Conservation (phyloP, 2,329 filamentous ascomycete species). For the Fonsecaea nubica region DNA sequence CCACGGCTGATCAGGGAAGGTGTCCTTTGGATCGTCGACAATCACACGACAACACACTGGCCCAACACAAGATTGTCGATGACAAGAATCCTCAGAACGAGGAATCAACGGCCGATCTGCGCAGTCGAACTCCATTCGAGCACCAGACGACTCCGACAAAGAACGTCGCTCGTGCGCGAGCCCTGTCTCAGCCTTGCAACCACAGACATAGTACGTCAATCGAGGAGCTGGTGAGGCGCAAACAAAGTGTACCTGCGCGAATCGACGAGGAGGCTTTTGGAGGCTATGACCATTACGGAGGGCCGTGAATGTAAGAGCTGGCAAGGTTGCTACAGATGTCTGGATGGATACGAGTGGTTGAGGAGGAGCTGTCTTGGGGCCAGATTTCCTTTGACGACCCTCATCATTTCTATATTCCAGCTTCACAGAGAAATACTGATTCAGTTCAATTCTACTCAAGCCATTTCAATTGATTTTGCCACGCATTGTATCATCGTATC, state of each 20-base stretch:
- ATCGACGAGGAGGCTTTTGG: background rate
- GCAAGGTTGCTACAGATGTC: background rate
- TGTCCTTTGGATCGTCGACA: conserved; percentile 27
- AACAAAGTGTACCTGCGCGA: conserved; percentile 20
- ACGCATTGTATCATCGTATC: background rate
- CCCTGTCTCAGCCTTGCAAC: conserved; percentile 18
- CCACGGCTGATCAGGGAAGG: conserved; percentile 25
- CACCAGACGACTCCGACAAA: conserved; percentile 23
- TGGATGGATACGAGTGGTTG: background rate
- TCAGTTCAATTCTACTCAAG: background rate
- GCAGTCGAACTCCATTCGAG: conserved; percentile 12
- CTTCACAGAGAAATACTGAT: background rate
- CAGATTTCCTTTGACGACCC: background rate
- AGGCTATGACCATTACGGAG: conserved; percentile 1
- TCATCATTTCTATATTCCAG: background rate
- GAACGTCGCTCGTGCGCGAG: conserved; percentile 15
- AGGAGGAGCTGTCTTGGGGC: background rate
- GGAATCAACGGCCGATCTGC: conserved; percentile 6
- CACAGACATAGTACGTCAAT: conserved; percentile 9
- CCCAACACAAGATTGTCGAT: conserved; percentile 11
- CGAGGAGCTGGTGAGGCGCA: conserved; percentile 14
- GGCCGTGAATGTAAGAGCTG: background rate
- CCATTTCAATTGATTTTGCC: background rate
- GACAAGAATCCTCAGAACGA: background rate
- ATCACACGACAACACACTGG: conserved; percentile 7